phyloP scores from a whole-genome alignment of 2,329 filamentous ascomycete species.

The Cladosporium sp. region DNA sequence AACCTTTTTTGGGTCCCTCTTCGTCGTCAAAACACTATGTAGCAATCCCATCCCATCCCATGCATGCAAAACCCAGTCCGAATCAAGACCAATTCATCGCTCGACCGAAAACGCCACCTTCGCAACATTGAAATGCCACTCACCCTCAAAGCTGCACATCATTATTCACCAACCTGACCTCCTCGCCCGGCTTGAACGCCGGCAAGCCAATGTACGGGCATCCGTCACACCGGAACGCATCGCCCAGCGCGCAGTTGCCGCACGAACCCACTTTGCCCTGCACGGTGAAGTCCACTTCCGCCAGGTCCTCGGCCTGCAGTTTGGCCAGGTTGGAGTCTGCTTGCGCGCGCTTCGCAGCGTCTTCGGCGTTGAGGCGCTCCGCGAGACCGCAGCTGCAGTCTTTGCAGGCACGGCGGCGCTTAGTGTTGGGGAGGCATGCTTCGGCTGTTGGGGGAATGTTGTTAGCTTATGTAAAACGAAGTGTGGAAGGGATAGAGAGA shows the following conservation, averaged over 20 bases:
- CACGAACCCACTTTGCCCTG: conserved; percentile 94
- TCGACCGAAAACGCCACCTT: not conserved
- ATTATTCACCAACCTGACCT: conserved; percentile 84
- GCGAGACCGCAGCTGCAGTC: conserved; percentile 96
- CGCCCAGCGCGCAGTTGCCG: conserved; percentile 89
- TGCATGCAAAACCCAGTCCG: not conserved
- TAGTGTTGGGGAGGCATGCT: conserved; percentile 86
- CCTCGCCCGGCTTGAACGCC: conserved; percentile 95
- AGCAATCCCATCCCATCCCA: not conserved
- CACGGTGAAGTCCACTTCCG: conserved; percentile 95
- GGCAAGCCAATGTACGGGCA: conserved; percentile 90
- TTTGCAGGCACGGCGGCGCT: conserved; percentile 91
- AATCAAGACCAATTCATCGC: not conserved
- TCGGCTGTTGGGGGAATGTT: conserved; percentile 57
- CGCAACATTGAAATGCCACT: not conserved
- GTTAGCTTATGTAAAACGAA: conserved; percentile 28
- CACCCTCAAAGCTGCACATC: conserved; percentile 70
- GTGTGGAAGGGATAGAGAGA: too few species aligned
- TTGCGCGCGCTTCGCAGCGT: conserved; percentile 64
- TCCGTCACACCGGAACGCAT: conserved; percentile 68
- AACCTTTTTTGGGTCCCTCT: not conserved
- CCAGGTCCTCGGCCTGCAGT: conserved; percentile 75
- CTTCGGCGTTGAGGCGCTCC: conserved; percentile 82
- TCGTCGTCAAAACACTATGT: not conserved
- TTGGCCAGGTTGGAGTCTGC: conserved; percentile 62